phyloP scores from a whole-genome alignment of 306 rosid species.

The Neltuma alba region DNA sequence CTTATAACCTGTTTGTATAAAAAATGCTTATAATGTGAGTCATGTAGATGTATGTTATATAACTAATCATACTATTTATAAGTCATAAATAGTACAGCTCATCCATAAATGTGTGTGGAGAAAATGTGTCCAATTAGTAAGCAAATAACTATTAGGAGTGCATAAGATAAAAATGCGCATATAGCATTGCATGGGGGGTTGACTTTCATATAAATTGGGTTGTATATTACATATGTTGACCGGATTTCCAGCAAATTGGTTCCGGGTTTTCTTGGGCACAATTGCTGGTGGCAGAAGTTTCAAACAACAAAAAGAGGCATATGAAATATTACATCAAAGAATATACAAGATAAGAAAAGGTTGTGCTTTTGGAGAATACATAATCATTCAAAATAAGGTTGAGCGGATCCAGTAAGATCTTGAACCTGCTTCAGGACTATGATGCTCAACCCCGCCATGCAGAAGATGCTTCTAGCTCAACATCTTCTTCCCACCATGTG shows the following conservation, averaged over 20 bases:
- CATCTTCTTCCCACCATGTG: slow-evolving; percentile 99
- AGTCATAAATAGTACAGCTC: not conserved
- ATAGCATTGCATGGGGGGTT: not conserved
- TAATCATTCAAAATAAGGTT: slow-evolving; percentile 27
- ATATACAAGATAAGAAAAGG: not conserved
- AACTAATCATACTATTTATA: too few species aligned
- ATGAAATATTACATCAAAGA: slow-evolving; percentile 25
- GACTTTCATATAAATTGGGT: not conserved
- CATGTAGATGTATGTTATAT: too few species aligned
- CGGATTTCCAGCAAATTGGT: slow-evolving; percentile 15
- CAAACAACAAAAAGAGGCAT: slow-evolving; percentile 5
- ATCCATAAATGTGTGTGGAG: too few species aligned
- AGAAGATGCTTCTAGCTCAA: slow-evolving; percentile 73
- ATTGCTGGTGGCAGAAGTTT: not conserved
- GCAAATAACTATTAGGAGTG: not conserved
- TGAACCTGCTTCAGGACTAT: slow-evolving; percentile 1
- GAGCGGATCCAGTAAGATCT: slow-evolving; percentile 18
- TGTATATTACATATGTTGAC: not conserved
- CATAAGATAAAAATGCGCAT: not conserved
- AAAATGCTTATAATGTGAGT: too few species aligned
- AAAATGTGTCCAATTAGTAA: not conserved
- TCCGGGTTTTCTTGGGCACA: slow-evolving; percentile 18
- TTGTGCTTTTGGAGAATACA: slow-evolving; percentile 13
- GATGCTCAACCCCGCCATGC: slow-evolving; percentile 81
- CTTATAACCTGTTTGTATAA: too few species aligned